A percentile compares a stretch with the other conserved stretches of the same genome.
phyloP scores from a whole-genome alignment of 208 protist species.

The Phytomonas sp. region DNA sequence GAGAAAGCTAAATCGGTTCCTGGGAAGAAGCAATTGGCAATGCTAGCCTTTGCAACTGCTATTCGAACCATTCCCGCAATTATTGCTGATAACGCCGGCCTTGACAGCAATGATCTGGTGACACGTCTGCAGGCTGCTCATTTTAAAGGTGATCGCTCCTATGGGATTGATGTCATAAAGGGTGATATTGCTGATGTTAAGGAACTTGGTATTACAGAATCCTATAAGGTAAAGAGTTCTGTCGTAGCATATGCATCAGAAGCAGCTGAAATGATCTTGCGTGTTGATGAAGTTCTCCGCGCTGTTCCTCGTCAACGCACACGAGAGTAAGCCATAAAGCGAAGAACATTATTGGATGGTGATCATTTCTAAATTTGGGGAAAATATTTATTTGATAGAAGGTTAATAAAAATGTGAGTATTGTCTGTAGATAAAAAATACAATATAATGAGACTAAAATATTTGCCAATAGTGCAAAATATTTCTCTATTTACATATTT shows the following conservation, averaged over 20 bases:
- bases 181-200: constrained; percentile 93
- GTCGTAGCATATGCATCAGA: constrained; percentile 95
- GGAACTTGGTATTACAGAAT: constrained; percentile 96
- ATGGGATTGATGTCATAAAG: constrained; percentile 93
- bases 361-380: constrained; percentile 5
- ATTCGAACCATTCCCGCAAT: constrained; percentile 94
- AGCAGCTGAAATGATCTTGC: constrained; percentile 99
- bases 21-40: constrained; percentile 84
- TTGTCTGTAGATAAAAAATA: constrained; percentile 6
- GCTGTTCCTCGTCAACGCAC: constrained; percentile 90
- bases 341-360: constrained; percentile 9
- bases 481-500: background rate
- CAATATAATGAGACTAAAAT: background rate
- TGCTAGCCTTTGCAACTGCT: constrained; percentile 96
- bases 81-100: constrained; percentile 97
- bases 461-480: background rate
- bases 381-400: constrained; percentile 7
- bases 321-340: constrained; percentile 26
- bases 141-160: constrained; percentile 47
- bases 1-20: constrained; percentile 83
- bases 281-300: constrained; percentile 98
- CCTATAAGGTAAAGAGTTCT: constrained; percentile 96
- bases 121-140: constrained; percentile 89
- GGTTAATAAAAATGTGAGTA: background rate
- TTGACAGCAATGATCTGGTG: constrained; percentile 96